phyloP scores from a whole-genome alignment of 257 asterid genomes.

The Nicotiana otophora region DNA sequence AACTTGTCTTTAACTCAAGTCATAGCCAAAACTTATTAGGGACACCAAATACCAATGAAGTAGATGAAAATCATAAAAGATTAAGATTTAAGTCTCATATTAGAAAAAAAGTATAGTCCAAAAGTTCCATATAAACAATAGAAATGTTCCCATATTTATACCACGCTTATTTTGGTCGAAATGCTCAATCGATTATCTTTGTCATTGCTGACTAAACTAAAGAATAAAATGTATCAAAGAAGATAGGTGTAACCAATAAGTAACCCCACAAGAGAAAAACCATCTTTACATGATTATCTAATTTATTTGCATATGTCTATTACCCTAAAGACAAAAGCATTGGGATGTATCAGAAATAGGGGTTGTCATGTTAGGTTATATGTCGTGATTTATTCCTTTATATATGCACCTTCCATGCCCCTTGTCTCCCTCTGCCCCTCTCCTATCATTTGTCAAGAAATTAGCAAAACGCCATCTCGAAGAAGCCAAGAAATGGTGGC shows the following conservation, averaged over 20 bases:
- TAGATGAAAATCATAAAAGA: no score
- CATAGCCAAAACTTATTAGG: background rate
- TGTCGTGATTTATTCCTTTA: slow-evolving; percentile 7
- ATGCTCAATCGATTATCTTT: no score
- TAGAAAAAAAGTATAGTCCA: no score
- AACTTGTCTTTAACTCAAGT: background rate
- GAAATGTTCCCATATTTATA: background rate
- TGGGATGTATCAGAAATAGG: slow-evolving; percentile 17
- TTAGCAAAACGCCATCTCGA: slow-evolving; percentile 42
- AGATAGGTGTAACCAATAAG: background rate
- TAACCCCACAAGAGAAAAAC: background rate
- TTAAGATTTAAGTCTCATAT: no score
- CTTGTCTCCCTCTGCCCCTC: slow-evolving; percentile 20
- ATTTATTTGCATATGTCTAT: slow-evolving; percentile 20
- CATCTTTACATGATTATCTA: background rate
- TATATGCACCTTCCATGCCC: slow-evolving; percentile 7
- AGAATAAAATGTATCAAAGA: background rate
- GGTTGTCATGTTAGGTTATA: slow-evolving; percentile 15
- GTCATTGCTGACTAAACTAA: background rate
- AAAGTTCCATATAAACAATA: no score
- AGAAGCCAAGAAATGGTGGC: slow-evolving; percentile 32
- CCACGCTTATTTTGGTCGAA: background rate
- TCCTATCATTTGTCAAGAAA: background rate
- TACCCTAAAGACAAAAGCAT: slow-evolving; percentile 31
- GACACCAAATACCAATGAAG: background rate